These are phyloP conservation scores for Barnettozyma siamensis DNA, from an alignment of 805 yeast genomes.

Conservation along the genomic window DNA sequence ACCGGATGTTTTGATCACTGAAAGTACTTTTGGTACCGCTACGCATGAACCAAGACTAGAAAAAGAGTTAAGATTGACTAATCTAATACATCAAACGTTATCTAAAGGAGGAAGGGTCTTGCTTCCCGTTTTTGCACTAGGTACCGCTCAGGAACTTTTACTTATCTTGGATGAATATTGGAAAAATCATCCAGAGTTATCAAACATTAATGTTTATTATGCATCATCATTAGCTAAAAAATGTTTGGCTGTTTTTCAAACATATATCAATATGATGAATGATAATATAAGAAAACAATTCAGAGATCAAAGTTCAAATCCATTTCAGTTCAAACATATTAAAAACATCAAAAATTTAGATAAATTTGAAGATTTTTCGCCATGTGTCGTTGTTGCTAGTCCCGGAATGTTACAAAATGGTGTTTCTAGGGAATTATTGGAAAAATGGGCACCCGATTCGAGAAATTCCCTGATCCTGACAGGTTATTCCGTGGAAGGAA, in stretches of 20 bases:
- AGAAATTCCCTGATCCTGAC: constrained; percentile 83
- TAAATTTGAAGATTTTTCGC: constrained; percentile 86
- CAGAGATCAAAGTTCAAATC: constrained; percentile 76
- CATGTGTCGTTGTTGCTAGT: constrained; percentile 92
- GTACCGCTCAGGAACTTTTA: constrained; percentile 92
- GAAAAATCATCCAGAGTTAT: constrained; percentile 77
- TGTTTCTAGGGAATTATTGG: constrained; percentile 82
- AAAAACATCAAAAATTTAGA: constrained; percentile 76
- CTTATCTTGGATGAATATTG: constrained; percentile 93
- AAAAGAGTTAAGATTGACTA: constrained; percentile 76
- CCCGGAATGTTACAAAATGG: constrained; percentile 99
- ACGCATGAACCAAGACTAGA: constrained; percentile 88
- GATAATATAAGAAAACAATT: constrained; percentile 74
- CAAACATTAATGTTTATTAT: constrained; percentile 76
- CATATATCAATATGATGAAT: constrained; percentile 96
- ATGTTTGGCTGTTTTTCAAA: constrained; percentile 96
- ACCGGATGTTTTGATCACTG: constrained; percentile 89
- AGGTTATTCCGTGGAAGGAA: constrained; percentile 98
- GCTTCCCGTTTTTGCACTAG: constrained; percentile 92
- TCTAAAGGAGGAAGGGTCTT: constrained; percentile 86
- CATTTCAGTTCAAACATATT: constrained; percentile 84
- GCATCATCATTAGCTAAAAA: constrained; percentile 92
- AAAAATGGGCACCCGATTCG: constrained; percentile 96
- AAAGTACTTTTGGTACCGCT: constrained; percentile 96
- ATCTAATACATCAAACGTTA: constrained; percentile 76